Base-by-base conservation (phyloP, 106 monocot genomes). In the Acanthochlamys bracteata region DNA sequence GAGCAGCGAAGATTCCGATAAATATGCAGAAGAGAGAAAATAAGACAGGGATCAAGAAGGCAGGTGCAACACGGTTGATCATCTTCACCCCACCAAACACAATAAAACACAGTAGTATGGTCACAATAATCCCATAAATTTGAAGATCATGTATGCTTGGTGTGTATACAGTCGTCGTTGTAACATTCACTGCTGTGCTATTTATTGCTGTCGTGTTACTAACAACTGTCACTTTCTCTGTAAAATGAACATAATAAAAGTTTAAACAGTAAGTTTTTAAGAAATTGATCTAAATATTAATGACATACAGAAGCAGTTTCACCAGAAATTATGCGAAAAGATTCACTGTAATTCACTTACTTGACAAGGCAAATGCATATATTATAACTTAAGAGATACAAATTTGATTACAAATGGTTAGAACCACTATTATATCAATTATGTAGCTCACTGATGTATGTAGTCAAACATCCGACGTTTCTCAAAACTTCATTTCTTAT, bases 11-110 rank as follows among this genome's bases (percentile, higher is more conserved):
- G 26, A 83, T 67, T 47, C 95, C 95, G 46, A 96, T 63, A 56
- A 88, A 96, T 71, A 96, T 96, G 86, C 95, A 91, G 84, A 88
- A 73, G 45, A 96, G 67, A 10, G 95, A 96, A 74, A 90, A 88
- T 10, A 96, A 64, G 6, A 91, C 95, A 27, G 95, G 80, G 23
- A 96, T 74, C 24, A 96, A 74, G 72, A 96, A 88, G 54, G 95
- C 90, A 41, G 95, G 95, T 57, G 95, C 95, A 60, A 96, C 90
- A 62, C 69, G 86, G 63, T 96, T 96, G 39, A 96, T 96, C 20
- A 91, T 96, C 59, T 96, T 96, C 40, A 96, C 95, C 57, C 95
- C 95, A 58, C 95, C 95, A 88, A 96, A 96, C 43, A 96, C 95
- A 62, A 96, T 83, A 73, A 96, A 96, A 57, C 90, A 90, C 17